Conservation (phyloP, 192 early-diverging fungal genomes). For the Coemansia sp. region DNA sequence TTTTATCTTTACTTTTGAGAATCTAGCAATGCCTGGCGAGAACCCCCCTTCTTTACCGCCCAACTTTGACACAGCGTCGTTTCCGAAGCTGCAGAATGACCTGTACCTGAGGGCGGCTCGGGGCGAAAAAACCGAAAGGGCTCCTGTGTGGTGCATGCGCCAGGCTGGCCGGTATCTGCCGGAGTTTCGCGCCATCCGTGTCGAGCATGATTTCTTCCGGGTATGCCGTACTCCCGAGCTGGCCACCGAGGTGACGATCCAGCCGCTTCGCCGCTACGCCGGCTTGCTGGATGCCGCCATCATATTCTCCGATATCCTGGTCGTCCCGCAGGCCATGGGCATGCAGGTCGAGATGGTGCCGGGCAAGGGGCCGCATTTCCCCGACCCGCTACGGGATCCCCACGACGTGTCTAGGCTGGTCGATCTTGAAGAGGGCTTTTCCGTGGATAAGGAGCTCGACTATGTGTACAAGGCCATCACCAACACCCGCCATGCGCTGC, state of each 20-base stretch:
- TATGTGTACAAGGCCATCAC: slow-evolving; percentile 96
- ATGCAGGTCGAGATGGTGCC: slow-evolving; percentile 92
- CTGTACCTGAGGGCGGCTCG: slow-evolving; percentile 82
- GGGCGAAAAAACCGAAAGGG: slow-evolving; percentile 72
- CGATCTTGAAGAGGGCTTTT: slow-evolving; percentile 51
- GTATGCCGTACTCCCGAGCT: slow-evolving; percentile 90
- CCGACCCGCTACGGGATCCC: slow-evolving; percentile 71
- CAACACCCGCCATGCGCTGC: slow-evolving; percentile 79
- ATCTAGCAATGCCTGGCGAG: not conserved
- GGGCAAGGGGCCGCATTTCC: slow-evolving; percentile 87
- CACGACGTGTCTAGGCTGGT: slow-evolving; percentile 71
- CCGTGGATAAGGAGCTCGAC: slow-evolving; percentile 68
- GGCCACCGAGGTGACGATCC: slow-evolving; percentile 91
- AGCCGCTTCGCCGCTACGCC: slow-evolving; percentile 91
- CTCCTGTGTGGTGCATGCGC: slow-evolving; percentile 97
- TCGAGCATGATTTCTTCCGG: slow-evolving; percentile 89
- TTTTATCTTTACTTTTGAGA: not conserved
- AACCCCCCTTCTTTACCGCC: not conserved
- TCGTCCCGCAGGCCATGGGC: slow-evolving; percentile 95
- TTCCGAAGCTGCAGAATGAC: slow-evolving; percentile 89
- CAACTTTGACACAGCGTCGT: slow-evolving; percentile 51
- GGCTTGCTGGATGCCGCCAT: slow-evolving; percentile 92
- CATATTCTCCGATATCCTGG: slow-evolving; percentile 98
- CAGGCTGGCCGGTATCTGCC: slow-evolving; percentile 97
- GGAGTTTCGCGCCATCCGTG: slow-evolving; percentile 84